Base-by-base conservation (phyloP, 805 yeast species). In the Metschnikowia baotianmanensis region DNA sequence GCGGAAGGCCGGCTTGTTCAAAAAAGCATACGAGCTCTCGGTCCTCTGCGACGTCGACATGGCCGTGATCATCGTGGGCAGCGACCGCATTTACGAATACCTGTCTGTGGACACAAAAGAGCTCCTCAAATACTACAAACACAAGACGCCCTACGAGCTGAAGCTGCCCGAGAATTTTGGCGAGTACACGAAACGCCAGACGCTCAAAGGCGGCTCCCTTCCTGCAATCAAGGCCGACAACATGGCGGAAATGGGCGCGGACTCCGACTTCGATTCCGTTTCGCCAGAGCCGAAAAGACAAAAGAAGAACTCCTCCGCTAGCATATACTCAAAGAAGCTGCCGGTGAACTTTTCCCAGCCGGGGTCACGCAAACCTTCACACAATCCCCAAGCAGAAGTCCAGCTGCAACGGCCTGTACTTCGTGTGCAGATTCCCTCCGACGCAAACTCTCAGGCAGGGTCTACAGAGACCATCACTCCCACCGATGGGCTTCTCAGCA, bases 11-110 rank as follows among this genome's bases (percentile, higher is more conserved):
- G 99, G 99, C 2, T 71, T 91, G 23, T 90, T 93, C 65, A 86
- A 86, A 57, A 85, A 84, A 61, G 91, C 91, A 2, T 85, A 84
- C 58, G 93, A 85, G 61, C 71, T 93, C 40, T 81, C 96, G 1
- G 91, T 91, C 9, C 72, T 91, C 28, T 91, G 98, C 63, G 90
- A 88, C 48, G 96, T 89, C 5, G 98, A 91, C 57, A 73, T 93
- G 22, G 95, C 98, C 2, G 91, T 91, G 22, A 80, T 91, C 12
- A 88, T 91, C 19, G 71, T 89, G 26, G 79, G 80, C 53, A 89
- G 82, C 61, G 82, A 87, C 55, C 85, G 84, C 55, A 76, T 89
- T 18, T 89, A 86, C 58, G 96, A 91, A 65, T 91, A 82, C 58
- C 77, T 89, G 7, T 81, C 95, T 4, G 81, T 82, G 13, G 80